Conservation (phyloP, 352 stramenopile species). For the Phytopythium vexans region DNA sequence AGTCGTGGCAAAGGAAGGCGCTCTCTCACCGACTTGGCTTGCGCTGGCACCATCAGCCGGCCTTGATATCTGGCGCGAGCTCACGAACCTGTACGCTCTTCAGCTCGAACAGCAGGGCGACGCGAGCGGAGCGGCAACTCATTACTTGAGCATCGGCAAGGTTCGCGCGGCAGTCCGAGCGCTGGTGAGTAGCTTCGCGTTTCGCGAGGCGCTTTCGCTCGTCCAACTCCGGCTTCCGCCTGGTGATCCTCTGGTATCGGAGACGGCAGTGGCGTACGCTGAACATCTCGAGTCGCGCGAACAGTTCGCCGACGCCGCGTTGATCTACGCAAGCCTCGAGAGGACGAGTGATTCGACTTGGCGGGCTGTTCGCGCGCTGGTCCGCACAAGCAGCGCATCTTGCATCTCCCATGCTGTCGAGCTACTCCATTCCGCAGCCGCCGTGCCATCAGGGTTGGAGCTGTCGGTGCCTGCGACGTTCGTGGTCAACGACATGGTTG, state of each 20-base stretch:
- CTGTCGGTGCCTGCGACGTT: conserved; percentile 36
- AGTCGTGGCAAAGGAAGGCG: conserved; percentile 45
- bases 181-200: conserved; percentile 34
- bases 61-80: conserved; percentile 64
- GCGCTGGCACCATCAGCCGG: conserved; percentile 70
- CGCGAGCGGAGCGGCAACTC: conserved; percentile 49
- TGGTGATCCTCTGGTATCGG: conserved; percentile 31
- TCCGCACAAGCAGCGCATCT: conserved; percentile 25
- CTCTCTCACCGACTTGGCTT: conserved; percentile 52
- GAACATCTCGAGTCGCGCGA: conserved; percentile 31
- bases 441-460: background rate
- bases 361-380: conserved; percentile 23
- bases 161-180: conserved; percentile 41
- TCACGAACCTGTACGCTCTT: conserved; percentile 55
- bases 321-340: conserved; percentile 21
- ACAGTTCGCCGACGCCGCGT: conserved; percentile 26
- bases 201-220: conserved; percentile 57
- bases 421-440: conserved; percentile 11
- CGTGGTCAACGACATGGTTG: conserved; percentile 32
- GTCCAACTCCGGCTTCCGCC: conserved; percentile 37
- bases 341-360: conserved; percentile 10
- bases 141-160: conserved; percentile 61
- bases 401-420: conserved; percentile 31
- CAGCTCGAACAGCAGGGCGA: conserved; percentile 48
- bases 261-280: conserved; percentile 35